A percentile compares a stretch with the other conserved stretches of the same genome.
Evolutionary conservation across 257 asterid species (phyloP).

Genomic region (Solanum neorickii): DNA sequence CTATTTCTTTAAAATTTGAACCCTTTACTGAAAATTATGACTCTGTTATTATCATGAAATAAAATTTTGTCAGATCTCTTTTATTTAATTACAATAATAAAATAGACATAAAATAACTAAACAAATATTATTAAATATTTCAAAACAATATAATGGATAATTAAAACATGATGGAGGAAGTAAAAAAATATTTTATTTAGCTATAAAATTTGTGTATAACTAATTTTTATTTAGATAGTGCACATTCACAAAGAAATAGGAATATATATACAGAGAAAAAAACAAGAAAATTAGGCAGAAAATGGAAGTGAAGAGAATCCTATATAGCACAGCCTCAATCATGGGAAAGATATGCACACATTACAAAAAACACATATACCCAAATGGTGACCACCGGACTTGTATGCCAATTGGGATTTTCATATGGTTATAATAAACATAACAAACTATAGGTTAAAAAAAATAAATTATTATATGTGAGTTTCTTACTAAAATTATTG

Average conservation of each 20-base stretch:
- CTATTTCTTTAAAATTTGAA: too few relatives aligned
- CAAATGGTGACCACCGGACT: neutral
- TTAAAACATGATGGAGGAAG: too few relatives aligned
- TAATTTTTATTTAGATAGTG: neutral
- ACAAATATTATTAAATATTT: too few relatives aligned
- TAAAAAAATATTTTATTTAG: neutral
- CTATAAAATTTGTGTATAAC: neutral
- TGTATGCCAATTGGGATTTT: neutral
- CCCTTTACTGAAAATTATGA: too few relatives aligned
- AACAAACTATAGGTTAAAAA: neutral
- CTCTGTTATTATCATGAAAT: too few relatives aligned
- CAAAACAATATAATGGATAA: too few relatives aligned
- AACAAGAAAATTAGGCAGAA: neutral
- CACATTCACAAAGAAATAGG: neutral
- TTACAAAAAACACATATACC: neutral
- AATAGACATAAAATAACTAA: too few relatives aligned
- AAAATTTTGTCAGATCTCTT: too few relatives aligned
- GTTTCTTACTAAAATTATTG: neutral
- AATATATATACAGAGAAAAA: neutral
- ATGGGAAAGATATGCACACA: neutral
- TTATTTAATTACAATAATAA: too few relatives aligned
- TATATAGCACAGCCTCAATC: slow-evolving; percentile 2
- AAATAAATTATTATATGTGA: neutral
- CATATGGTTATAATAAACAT: neutral
- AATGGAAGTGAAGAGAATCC: slow-evolving; percentile 18